Evolutionary conservation across 1,284 basidiomycete genomes (phyloP), one percentile per base, ranked within the genome.

Genomic region (Microbotryum saponariae): DNA sequence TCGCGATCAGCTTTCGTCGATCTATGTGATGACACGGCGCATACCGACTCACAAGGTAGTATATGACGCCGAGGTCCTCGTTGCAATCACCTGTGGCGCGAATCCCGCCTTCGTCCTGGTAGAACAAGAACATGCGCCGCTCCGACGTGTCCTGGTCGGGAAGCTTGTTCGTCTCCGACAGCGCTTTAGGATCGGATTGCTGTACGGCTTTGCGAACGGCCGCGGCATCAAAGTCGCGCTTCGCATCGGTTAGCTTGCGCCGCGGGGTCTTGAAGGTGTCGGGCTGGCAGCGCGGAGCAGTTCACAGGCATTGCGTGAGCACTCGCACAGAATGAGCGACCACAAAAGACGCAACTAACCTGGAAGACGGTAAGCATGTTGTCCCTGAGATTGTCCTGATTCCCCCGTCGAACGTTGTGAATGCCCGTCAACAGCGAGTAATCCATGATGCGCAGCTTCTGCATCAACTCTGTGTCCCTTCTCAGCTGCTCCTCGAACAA

Each of bases 41-140:
- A 23, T 7, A 20, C 9, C 18, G 31, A 44, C 76, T 70, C 42
- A 76, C 77, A 21, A 78, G 66, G 76, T 98, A 98, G 77, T 97
- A 98, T 64, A 98, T 89, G 56, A 83, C 83, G 68, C 87, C 84
- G 75, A 87, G 77, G 4, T 82, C 77, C 37, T 82, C 78, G 74
- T 97, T 94, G 25, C 75, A 76, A 70, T 94, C 91, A 74, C 94
- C 85, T 18, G 93, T 96, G 29, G 91, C 90, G 31, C 87, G 83
- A 62, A 96, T 76, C 1, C 96, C 94, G 27, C 93, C 93, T 73
- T 98, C 96, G 73, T 98, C 92, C 73, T 94, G 90, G 74, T 97
- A 97, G 77, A 97, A 98, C 45, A 96, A 76, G 74, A 94, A 92
- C 66, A 91, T 83, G 53, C 85, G 82, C 27, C 89, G 82, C 71